A percentile compares a stretch with the other conserved stretches of the same genome.
These are phyloP conservation scores for Fusarium sublunatum DNA, from an alignment of 2,329 filamentous ascomycete species.

Conservation along the genomic window DNA sequence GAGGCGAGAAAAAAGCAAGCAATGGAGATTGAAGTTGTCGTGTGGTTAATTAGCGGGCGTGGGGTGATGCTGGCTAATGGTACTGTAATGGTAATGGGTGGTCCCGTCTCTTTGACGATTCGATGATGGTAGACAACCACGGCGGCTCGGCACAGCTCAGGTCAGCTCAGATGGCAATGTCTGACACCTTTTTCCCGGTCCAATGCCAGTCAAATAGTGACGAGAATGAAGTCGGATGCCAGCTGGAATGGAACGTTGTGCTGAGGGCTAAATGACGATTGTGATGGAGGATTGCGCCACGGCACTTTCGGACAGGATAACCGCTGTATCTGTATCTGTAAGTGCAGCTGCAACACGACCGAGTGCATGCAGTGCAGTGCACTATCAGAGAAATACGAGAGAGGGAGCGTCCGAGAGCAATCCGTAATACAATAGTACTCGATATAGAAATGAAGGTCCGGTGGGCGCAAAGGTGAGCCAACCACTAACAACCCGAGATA, in stretches of 20 bases:
- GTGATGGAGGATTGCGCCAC: slow-evolving; percentile 14
- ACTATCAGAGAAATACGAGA: not conserved
- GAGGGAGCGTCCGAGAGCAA: slow-evolving; percentile 2
- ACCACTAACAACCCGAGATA: slow-evolving; percentile 27
- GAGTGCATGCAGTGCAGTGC: not conserved
- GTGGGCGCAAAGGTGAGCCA: slow-evolving; percentile 37
- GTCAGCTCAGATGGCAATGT: slow-evolving; percentile 19
- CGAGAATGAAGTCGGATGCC: slow-evolving; percentile 9
- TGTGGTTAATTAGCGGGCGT: slow-evolving; percentile 25
- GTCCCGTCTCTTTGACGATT: slow-evolving; percentile 23
- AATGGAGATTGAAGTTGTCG: slow-evolving; percentile 12
- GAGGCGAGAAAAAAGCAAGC: slow-evolving; percentile 1
- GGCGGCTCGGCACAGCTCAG: slow-evolving; percentile 17
- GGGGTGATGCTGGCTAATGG: slow-evolving; percentile 25
- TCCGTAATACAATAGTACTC: slow-evolving; percentile 1
- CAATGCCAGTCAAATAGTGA: slow-evolving; percentile 24
- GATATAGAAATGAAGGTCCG: slow-evolving; percentile 20
- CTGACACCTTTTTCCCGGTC: slow-evolving; percentile 27
- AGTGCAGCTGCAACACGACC: not conserved
- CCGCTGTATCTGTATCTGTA: not conserved
- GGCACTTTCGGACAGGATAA: not conserved
- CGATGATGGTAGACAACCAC: slow-evolving; percentile 21
- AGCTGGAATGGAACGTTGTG: slow-evolving; percentile 32
- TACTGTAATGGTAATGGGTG: slow-evolving; percentile 22
- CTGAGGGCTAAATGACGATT: slow-evolving; percentile 17